Evolutionary conservation across 441 rosid species (phyloP), one percentile per base, ranked within the genome.

Genomic region (Biscutella laevigata): DNA sequence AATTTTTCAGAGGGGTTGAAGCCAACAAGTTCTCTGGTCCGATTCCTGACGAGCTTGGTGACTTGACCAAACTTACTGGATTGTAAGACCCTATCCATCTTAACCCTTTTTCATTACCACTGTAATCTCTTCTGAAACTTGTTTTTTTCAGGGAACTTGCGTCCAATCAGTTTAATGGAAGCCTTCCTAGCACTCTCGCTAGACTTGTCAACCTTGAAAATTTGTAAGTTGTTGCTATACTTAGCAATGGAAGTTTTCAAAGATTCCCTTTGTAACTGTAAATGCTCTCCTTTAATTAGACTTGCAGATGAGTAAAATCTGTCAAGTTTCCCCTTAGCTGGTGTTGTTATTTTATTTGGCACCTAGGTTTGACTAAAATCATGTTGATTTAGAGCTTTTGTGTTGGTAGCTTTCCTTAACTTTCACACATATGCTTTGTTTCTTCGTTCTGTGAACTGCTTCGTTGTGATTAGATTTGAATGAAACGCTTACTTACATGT

Each of bases 81-180:
- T 33, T 64, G 69, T 64, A 57, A 64, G 56, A 14, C 5, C 12
- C 10, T 6, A 17, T 13, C 1, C 22, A 8, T 33, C 12, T 9
- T 20, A 36, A 12, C 7, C 34, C 11, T 13, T 11, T 13, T 28
- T 4, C 25, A 48, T 13, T 12, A 42, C 11, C 1, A 7, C 11
- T 11, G 37, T 48, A 9, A 17, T 59, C n/a, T 15, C 26, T 7
- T 5, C 3, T 51, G 2, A 61, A 27, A 6, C 32, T n/a, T 43
- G 17, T n/a, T 1, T 22, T 40, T 62, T 36, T 16, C 29, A 62
- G 67, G 55, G 0, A 46, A 1, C 21, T 64, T 33, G 44, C 11
- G 5, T 64, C 69, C 33, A 64, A 57, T 57, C 51, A 26, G 0
- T 64, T 64, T 20, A 56, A 52, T 25, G 69, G 69, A 19, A 19